Evolutionary conservation across 164 flowering plant genomes (phyloP), one percentile per base, ranked within the genome.

Genomic region (Warburgia ugandensis): DNA sequence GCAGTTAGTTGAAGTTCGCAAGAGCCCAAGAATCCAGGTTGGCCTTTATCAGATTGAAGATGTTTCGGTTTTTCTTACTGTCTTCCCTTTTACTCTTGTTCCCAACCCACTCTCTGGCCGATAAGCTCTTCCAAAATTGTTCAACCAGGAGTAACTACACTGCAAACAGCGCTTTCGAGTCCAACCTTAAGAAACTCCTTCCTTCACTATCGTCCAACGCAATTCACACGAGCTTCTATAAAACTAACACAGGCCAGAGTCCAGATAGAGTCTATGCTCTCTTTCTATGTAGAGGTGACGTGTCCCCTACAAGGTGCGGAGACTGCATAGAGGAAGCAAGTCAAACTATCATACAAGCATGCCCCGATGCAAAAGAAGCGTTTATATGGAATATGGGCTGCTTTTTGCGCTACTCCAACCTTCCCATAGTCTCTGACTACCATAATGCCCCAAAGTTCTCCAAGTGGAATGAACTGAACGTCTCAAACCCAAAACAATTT

Each of bases 341-440:
- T 11, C 5, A 42, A 3, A 35, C 48, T 25, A 37, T 68, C 16
- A 1, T 16, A 11, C 6, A 10, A 1, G 46, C 45, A 13, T 71
- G 73, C 40, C 65, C 71, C 14, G 51, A 47, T n/a, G 42, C 31
- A 0, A 35, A 35, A 16, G 60, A 16, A 6, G 72, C 76, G 2
- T 10, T 54, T 17, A 43, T 54, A 6, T 69, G 79, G 72, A 64
- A 61, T 23, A 74, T 69, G 14, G 0, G n/a, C 0, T 72, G 76
- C 37, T 66, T 55, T 23, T 23, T 75, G 33, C 69, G 72, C 9
- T 68, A 64, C 40, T 69, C 79, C 1, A 21, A 45, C 23, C 2
- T 2, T 13, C 44, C 7, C 6, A 62, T 70, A 53, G 52, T 73
- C n/a, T 12, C 35, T n/a, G 10, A 12, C 10, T 5, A 16, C 5